Conservation (phyloP, 331 rosid species). For the Dryas integrifolia region DNA sequence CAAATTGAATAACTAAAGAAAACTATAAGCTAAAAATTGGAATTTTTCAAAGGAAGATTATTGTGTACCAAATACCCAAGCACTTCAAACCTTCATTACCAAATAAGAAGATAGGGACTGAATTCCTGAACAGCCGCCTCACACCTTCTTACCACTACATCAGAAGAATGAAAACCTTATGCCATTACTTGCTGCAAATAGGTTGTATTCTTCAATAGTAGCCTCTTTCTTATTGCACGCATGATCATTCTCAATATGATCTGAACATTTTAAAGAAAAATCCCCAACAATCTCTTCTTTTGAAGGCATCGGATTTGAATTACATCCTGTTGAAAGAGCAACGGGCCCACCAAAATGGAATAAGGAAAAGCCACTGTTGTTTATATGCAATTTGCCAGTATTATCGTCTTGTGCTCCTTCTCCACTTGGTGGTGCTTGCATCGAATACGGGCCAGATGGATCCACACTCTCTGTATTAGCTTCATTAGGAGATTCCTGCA, state of each 20-base stretch:
- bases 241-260: conserved; percentile 46
- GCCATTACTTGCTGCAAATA: conserved; percentile 81
- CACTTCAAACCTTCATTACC: conserved; percentile 53
- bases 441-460: conserved; percentile 40
- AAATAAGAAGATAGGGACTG: conserved; percentile 50
- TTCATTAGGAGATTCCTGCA: conserved; percentile 44
- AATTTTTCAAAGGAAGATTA: conserved; percentile 57
- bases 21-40: conserved; percentile 45
- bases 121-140: conserved; percentile 52
- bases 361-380: conserved; percentile 64
- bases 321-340: conserved; percentile 58
- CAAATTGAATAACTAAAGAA: conserved; percentile 44
- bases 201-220: conserved; percentile 86
- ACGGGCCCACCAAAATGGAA: conserved; percentile 95
- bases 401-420: conserved; percentile 38
- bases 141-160: conserved; percentile 48
- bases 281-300: conserved; percentile 42
- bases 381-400: conserved; percentile 42
- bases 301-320: conserved; percentile 39
- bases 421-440: conserved; percentile 34
- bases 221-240: conserved; percentile 65
- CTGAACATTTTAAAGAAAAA: conserved; percentile 41
- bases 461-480: conserved; percentile 38
- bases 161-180: conserved; percentile 71
- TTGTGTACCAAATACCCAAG: conserved; percentile 57